Conservation (phyloP, 768 basidiomycete species). For the Tylopilus sp. region DNA sequence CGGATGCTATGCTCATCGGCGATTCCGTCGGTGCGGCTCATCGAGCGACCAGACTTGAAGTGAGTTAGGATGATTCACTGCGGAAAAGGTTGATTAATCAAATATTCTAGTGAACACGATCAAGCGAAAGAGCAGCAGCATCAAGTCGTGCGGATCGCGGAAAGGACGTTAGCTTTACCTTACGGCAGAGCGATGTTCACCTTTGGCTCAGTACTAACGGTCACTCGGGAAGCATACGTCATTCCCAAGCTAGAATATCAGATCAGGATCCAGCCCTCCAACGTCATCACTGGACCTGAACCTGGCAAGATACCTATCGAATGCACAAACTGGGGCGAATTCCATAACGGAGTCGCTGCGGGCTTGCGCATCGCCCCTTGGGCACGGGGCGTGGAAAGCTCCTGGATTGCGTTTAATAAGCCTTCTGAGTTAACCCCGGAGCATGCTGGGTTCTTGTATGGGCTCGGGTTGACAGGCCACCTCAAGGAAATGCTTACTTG, state of each 20-base stretch:
- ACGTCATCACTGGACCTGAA: constrained; percentile 61
- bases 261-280: constrained; percentile 71
- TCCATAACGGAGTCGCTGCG: constrained; percentile 95
- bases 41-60: constrained; percentile 71
- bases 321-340: constrained; percentile 87
- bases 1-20: constrained; percentile 84
- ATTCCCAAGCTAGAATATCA: constrained; percentile 79
- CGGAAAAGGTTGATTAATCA: background rate
- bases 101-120: constrained; percentile 72
- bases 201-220: constrained; percentile 74
- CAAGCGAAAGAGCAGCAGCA: constrained; percentile 82
- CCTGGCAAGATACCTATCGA: constrained; percentile 71
- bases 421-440: constrained; percentile 86
- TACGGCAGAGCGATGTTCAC: constrained; percentile 92
- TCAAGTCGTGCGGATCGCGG: constrained; percentile 75
- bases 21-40: constrained; percentile 59
- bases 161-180: constrained; percentile 85
- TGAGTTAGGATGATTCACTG: constrained; percentile 32
- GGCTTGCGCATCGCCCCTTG: constrained; percentile 79
- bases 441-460: constrained; percentile 95
- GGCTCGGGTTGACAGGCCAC: constrained; percentile 89
- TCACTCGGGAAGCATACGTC: constrained; percentile 72
- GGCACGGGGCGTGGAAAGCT: constrained; percentile 78
- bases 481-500: constrained; percentile 86
- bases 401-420: constrained; percentile 96